Evolutionary conservation across 1,139 yeast genomes (phyloP).

Genomic region (Pneumocystis jirovecii): DNA sequence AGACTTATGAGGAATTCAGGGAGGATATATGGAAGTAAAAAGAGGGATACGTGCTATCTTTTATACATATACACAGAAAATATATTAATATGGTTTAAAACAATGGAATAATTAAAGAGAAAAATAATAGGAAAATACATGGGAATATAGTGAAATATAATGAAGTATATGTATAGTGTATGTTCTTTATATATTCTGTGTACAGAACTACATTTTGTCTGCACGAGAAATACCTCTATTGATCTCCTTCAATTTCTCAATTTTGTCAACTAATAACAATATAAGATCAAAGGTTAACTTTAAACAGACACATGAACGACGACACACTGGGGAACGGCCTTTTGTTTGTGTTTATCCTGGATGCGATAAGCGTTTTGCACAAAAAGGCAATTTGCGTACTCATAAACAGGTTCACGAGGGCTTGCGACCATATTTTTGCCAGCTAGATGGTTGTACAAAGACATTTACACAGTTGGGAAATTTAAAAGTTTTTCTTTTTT

Average conservation of each 20-base stretch:
- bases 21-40: neutral
- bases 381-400: neutral
- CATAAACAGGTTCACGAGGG: neutral
- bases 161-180: no score
- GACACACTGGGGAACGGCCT: neutral
- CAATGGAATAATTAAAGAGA: neutral
- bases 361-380: neutral
- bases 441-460: neutral
- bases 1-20: neutral
- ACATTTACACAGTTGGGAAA: neutral
- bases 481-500: neutral
- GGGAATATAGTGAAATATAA: neutral
- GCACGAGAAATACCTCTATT: no score
- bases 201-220: no score
- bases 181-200: no score
- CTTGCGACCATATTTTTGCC: neutral
- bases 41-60: no score
- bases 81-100: neutral
- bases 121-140: neutral
- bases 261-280: constrained; percentile 1
- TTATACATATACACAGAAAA: neutral
- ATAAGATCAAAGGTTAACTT: neutral
- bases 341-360: neutral
- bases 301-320: neutral
- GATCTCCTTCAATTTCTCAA: neutral